These are phyloP conservation scores for Alternaria metachromatica DNA, from an alignment of 2,329 filamentous ascomycete genomes.

Conservation along the genomic window DNA sequence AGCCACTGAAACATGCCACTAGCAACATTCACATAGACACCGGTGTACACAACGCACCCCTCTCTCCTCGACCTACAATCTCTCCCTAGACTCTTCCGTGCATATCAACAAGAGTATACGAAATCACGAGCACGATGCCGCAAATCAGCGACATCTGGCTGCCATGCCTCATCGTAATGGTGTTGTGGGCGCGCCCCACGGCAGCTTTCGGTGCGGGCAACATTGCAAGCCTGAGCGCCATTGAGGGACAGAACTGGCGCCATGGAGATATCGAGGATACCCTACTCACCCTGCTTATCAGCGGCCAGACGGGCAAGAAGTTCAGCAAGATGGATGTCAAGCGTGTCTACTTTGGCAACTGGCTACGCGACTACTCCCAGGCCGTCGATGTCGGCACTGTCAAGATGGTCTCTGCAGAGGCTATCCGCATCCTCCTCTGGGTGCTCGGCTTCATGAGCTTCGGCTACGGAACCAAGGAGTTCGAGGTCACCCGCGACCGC, in stretches of 20 bases:
- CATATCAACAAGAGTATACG: constrained; percentile 3
- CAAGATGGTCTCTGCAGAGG: constrained; percentile 88
- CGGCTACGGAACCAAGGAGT: constrained; percentile 82
- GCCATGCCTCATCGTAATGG: constrained; percentile 56
- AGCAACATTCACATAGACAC: not conserved
- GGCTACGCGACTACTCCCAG: constrained; percentile 92
- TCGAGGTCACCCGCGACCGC: constrained; percentile 80
- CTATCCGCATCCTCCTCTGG: constrained; percentile 87
- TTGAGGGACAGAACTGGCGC: constrained; percentile 80
- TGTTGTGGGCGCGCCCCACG: constrained; percentile 72
- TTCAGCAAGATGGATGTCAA: constrained; percentile 89
- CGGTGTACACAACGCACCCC: not conserved
- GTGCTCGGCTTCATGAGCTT: constrained; percentile 90
- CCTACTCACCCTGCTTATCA: constrained; percentile 74
- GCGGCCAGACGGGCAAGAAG: constrained; percentile 73
- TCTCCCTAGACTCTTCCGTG: not conserved
- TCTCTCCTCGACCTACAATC: not conserved
- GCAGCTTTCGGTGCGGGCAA: constrained; percentile 88
- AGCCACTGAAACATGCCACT: not conserved
- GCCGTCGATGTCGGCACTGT: constrained; percentile 92
- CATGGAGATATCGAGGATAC: constrained; percentile 86
- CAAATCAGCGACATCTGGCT: constrained; percentile 46
- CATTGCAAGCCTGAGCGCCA: constrained; percentile 78
- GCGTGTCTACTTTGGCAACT: constrained; percentile 94
- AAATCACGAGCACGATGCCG: constrained; percentile 28